Evolutionary conservation across 371 early-diverging fungal species (phyloP), one percentile per base, ranked within the genome.

Genomic region (Blastocladiella emersonii): DNA sequence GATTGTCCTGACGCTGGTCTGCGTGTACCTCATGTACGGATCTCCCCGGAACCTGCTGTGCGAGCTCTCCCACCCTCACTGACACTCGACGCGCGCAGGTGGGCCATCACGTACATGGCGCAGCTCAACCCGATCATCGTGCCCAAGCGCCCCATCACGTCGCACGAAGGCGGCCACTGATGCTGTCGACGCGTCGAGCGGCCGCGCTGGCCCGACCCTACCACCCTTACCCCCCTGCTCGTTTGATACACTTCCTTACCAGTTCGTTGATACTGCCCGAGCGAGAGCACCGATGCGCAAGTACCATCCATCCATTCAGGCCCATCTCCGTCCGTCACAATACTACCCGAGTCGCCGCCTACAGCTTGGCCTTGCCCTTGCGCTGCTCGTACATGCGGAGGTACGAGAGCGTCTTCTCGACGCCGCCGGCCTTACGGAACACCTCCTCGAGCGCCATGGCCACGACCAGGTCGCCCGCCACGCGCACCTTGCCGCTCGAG

Each of bases 391-490:
- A 23, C 53, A 15, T 51, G 30, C 32, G 27, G 15, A 51, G 12
- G 30, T 27, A 51, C 17, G 27, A 12, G 27, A 59, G 7, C 12
- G 59, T 59, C 44, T 37, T 59, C 23, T 59, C 59, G 37, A 59
- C 59, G 34, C 57, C 57, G 21, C 57, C 57, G 57, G 57, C 62
- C 62, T 62, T 62, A 3, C 57, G 34, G 21, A 62, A 62, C 37
- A 62, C 62, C 3, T 45, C 45, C 34, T 62, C 62, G 19, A 62
- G 57, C 62, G n/a, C 25, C 62, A 62, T 62, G 17, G 62, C 62
- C 2, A 61, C 62, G 15, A 12, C 17, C 36, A 62, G 32, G 23
- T 62, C 62, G 5, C 62, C 62, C 15, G 62, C 45, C 25, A 62
- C 62, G 34, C 57, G 44, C 1, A 62, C 60, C 27, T 61, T 61